Conservation (phyloP, 2,329 filamentous ascomycete species). For the Colletotrichum somersetense region DNA sequence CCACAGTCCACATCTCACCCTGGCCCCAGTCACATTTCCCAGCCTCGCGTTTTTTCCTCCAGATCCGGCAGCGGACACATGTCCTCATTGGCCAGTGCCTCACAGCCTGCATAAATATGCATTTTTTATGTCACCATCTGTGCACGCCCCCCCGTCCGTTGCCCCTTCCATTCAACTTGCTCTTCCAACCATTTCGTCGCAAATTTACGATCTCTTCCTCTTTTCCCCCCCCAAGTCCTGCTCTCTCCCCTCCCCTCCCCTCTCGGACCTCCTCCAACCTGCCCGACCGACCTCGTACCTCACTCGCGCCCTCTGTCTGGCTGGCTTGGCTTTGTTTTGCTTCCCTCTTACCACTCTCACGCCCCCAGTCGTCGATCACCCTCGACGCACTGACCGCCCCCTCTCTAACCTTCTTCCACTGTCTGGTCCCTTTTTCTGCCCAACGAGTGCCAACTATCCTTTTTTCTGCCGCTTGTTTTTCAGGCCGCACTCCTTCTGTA, state of each 20-base stretch:
- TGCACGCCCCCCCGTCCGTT: conserved; percentile 14
- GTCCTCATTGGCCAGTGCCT: conserved; percentile 31
- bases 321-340: neutral
- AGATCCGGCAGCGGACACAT: conserved; percentile 12
- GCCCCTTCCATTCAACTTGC: conserved; percentile 31
- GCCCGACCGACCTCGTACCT: conserved; percentile 9
- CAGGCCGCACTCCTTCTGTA: conserved; percentile 38
- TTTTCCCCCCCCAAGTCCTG: conserved; percentile 20
- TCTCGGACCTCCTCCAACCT: conserved; percentile 27
- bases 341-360: conserved; percentile 16
- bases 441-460: conserved; percentile 50
- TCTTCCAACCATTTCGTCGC: conserved; percentile 42
- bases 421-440: conserved; percentile 40
- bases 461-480: conserved; percentile 47
- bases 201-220: conserved; percentile 49
- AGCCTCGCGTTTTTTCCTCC: conserved; percentile 37
- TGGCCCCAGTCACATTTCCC: conserved; percentile 35
- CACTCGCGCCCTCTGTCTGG: conserved; percentile 17
- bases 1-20: conserved; percentile 27
- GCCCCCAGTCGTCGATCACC: conserved; percentile 38
- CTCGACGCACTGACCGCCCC: conserved; percentile 40
- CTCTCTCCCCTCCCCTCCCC: neutral
- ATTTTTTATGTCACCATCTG: conserved; percentile 36
- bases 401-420: conserved; percentile 31
- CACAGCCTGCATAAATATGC: conserved; percentile 39